phyloP scores from a whole-genome alignment of 73 alveolate species.

The Paramecium sonneborni region DNA sequence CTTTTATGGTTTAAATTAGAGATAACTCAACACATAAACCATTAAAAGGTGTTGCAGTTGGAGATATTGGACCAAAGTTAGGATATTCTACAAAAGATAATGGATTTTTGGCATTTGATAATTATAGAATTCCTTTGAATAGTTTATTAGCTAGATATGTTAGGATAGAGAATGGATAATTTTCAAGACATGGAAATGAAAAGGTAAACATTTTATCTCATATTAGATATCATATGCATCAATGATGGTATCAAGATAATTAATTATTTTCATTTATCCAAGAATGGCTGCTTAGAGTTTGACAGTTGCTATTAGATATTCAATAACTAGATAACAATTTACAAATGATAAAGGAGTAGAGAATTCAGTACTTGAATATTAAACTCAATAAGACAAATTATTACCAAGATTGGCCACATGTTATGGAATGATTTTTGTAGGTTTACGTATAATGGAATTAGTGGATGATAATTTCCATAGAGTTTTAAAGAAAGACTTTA shows the following conservation, averaged over 20 bases:
- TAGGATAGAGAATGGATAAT: slow-evolving; percentile 80
- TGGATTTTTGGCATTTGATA: slow-evolving; percentile 77
- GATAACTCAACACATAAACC: slow-evolving; percentile 76
- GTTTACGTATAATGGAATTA: not conserved
- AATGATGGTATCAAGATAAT: slow-evolving; percentile 47
- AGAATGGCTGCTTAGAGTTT: slow-evolving; percentile 62
- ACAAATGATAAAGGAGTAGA: slow-evolving; percentile 73
- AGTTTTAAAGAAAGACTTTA: slow-evolving; percentile 66
- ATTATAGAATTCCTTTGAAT: slow-evolving; percentile 82
- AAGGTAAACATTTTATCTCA: slow-evolving; percentile 24
- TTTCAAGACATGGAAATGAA: slow-evolving; percentile 60
- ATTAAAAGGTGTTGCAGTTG: slow-evolving; percentile 83
- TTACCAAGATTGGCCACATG: slow-evolving; percentile 73
- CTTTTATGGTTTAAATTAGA: slow-evolving; percentile 88
- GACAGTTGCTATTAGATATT: slow-evolving; percentile 81
- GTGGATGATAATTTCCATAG: slow-evolving; percentile 68
- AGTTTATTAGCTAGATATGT: slow-evolving; percentile 77
- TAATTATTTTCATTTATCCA: slow-evolving; percentile 33
- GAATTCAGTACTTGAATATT: slow-evolving; percentile 80
- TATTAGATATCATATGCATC: slow-evolving; percentile 62
- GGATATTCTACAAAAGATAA: slow-evolving; percentile 85
- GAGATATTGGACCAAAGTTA: slow-evolving; percentile 95
- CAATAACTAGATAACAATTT: slow-evolving; percentile 80
- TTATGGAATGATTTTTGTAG: slow-evolving; percentile 71
- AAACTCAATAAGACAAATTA: slow-evolving; percentile 74